These are phyloP conservation scores for Nemania abortiva DNA, from an alignment of 2,329 filamentous ascomycete species.

Conservation along the genomic window DNA sequence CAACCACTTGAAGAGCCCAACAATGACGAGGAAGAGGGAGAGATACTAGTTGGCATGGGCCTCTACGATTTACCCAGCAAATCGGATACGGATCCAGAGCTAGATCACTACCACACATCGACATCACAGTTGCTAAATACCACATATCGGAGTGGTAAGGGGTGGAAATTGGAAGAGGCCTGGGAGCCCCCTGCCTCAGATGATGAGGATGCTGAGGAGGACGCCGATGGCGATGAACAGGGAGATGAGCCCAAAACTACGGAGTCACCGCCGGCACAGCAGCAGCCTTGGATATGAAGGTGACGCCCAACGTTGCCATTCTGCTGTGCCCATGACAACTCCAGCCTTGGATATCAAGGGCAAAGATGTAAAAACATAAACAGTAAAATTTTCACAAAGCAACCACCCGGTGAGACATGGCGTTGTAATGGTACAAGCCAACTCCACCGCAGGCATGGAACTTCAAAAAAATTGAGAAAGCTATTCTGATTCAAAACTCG, in stretches of 20 bases:
- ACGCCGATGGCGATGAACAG: constrained; percentile 56
- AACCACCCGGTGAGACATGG: constrained; percentile 13
- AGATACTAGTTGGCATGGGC: constrained; percentile 84
- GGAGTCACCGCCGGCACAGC: constrained; percentile 48
- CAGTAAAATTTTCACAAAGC: constrained; percentile 32
- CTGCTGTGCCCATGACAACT: constrained; percentile 40
- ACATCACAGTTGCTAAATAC: constrained; percentile 67
- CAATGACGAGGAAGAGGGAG: constrained; percentile 69
- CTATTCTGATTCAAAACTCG: constrained; percentile 2
- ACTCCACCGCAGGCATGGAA: neutral
- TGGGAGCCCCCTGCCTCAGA: constrained; percentile 75
- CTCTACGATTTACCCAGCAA: constrained; percentile 80
- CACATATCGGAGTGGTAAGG: constrained; percentile 71
- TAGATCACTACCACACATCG: constrained; percentile 67
- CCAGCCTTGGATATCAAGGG: constrained; percentile 12
- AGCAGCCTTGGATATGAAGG: constrained; percentile 46
- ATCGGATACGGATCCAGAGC: constrained; percentile 60
- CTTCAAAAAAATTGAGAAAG: constrained; percentile 32
- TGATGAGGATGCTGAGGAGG: constrained; percentile 69
- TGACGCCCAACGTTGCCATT: constrained; percentile 13
- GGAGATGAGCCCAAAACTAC: constrained; percentile 50
- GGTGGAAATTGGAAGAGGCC: constrained; percentile 83
- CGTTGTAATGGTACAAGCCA: constrained; percentile 15
- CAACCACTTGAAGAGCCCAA: constrained; percentile 64
- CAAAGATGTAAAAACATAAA: constrained; percentile 24